Evolutionary conservation across 2,329 filamentous ascomycete species (phyloP), one percentile per base, ranked within the genome.

Genomic region (Camptophora hylomeconis): DNA sequence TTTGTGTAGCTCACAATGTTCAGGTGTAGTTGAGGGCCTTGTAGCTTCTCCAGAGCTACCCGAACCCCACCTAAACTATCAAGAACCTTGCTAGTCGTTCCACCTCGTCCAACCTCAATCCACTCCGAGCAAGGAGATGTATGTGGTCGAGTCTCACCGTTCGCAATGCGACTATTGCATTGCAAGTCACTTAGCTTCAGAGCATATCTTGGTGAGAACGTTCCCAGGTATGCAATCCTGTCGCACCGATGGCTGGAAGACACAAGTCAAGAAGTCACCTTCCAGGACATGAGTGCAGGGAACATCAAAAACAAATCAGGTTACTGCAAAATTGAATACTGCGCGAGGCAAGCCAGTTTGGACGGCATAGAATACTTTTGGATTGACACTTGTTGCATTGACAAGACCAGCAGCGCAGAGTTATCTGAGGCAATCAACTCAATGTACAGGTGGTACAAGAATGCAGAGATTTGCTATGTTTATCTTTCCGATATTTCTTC

Each of bases 181-280:
- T n/a, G n/a, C n/a, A n/a, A n/a, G n/a, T n/a, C n/a, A n/a, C n/a
- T n/a, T n/a, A n/a, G n/a, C n/a, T n/a, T n/a, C n/a, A n/a, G n/a
- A n/a, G n/a, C n/a, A n/a, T n/a, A n/a, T n/a, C n/a, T n/a, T n/a
- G 35, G 37, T 16, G 16, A 10, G 15, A 31, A 20, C 13, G 29
- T 9, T 28, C 28, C 28, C 10, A 9, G 8, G 7, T 44, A 51
- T 33, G 51, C 48, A 5, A 51, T 53, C 24, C 45, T 53, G 5
- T 53, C 48, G 13, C 51, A 54, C 34, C 45, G 40, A 28, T 53
- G 48, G 50, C 37, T 32, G 3, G 36, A 35, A 11, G 41, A 45
- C 3, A n/a, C n/a, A n/a, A n/a, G n/a, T n/a, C n/a, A n/a, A n/a
- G 45, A 40, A 16, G 20, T 36, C 17, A 10, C 28, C 8, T 32